These are phyloP conservation scores for Hirschfeldia incana DNA, from an alignment of 345 rosid species.

Conservation along the genomic window DNA sequence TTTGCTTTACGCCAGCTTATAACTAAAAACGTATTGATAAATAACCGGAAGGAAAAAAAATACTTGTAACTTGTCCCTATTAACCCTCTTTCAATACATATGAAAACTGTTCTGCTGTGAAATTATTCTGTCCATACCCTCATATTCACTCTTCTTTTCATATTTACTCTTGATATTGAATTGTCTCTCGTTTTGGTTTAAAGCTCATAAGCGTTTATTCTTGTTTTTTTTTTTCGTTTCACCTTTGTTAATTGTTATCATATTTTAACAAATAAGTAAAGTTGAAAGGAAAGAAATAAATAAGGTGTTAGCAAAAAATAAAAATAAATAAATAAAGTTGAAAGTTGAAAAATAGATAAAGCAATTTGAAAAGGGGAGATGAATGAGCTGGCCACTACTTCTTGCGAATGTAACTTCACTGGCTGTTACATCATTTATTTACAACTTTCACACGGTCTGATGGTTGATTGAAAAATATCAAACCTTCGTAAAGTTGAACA, in stretches of 20 bases:
- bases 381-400: constrained; percentile 42
- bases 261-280: constrained; percentile 4
- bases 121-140: not conserved
- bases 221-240: not conserved
- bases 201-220: not conserved
- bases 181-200: constrained; percentile 6
- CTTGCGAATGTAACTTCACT: constrained; percentile 37
- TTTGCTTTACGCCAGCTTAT: constrained; percentile 5
- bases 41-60: not conserved
- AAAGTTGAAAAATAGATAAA: constrained; percentile 30
- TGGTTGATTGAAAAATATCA: constrained; percentile 24
- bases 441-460: constrained; percentile 33
- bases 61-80: not conserved
- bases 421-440: constrained; percentile 38
- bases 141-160: not conserved
- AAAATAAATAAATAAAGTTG: constrained; percentile 18
- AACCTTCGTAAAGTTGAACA: not conserved
- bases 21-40: constrained; percentile 1
- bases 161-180: not conserved
- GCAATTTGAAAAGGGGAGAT: constrained; percentile 12
- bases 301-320: too few relatives aligned
- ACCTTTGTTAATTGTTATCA: not conserved
- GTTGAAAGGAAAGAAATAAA: constrained; percentile 20
- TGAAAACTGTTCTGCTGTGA: not conserved
- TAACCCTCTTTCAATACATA: not conserved